Evolutionary conservation across 179 eudicot genomes (phyloP).

Genomic region (Pouteria campechiana): DNA sequence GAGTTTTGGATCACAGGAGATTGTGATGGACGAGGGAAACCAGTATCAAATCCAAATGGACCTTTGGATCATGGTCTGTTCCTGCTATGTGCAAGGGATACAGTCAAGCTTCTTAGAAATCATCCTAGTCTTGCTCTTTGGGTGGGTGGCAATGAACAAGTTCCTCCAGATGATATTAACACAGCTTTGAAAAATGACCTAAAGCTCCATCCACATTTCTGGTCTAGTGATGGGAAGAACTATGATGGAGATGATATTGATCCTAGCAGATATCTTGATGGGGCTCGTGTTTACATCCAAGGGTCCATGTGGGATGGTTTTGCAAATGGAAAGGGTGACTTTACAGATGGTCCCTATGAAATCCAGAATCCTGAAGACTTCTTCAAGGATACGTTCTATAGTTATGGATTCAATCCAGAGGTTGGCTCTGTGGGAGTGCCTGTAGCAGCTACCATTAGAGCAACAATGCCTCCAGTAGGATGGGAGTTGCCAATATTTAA

Average conservation of each 20-base stretch:
- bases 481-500: conserved; percentile 78
- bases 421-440: conserved; percentile 98
- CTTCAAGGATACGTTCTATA: conserved; percentile 67
- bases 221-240: conserved; percentile 8
- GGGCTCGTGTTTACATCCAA: conserved; percentile 78
- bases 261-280: conserved; percentile 91
- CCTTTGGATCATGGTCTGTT: conserved; percentile 92
- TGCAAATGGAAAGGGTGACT: conserved; percentile 77
- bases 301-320: conserved; percentile 99
- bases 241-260: conserved; percentile 27
- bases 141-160: conserved; percentile 99
- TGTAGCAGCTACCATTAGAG: conserved; percentile 90
- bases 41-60: conserved; percentile 89
- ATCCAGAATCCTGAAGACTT: conserved; percentile 90
- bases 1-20: conserved; percentile 99
- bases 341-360: conserved; percentile 86
- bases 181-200: conserved; percentile 54
- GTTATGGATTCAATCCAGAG: conserved; percentile 92
- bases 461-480: conserved; percentile 87
- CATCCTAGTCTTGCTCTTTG: conserved; percentile 98
- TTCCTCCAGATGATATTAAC: conserved; percentile 84
- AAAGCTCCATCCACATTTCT: conserved; percentile 61
- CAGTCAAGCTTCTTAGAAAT: conserved; percentile 84
- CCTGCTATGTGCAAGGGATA: conserved; percentile 84
- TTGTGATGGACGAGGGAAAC: conserved; percentile 84